Conservation (phyloP, 768 basidiomycete genomes). For the Lentinula raphanica region DNA sequence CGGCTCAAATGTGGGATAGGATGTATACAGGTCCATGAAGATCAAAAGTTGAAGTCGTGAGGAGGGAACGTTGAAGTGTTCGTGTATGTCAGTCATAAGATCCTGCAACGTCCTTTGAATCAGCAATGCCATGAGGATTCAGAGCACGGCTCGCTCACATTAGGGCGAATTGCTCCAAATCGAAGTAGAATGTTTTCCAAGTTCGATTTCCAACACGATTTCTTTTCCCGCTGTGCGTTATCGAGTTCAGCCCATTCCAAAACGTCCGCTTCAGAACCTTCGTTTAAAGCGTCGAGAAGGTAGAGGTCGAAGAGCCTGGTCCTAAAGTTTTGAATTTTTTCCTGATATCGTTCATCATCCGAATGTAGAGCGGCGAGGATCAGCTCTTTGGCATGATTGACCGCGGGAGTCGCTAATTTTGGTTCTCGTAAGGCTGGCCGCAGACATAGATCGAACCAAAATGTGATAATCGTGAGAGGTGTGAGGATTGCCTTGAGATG, state of each 20-base stretch:
- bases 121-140: not conserved
- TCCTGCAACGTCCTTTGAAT: conserved; percentile 40
- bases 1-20: conserved; percentile 45
- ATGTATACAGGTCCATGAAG: conserved; percentile 59
- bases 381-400: conserved; percentile 67
- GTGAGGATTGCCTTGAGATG: conserved; percentile 59
- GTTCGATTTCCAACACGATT: conserved; percentile 69
- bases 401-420: conserved; percentile 50
- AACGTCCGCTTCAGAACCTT: conserved; percentile 66
- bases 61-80: conserved; percentile 54
- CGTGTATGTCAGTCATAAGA: conserved; percentile 61
- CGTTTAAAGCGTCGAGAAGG: conserved; percentile 71
- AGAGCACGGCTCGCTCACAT: too few species aligned
- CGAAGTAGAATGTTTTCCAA: conserved; percentile 69
- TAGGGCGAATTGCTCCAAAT: conserved; percentile 56
- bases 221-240: conserved; percentile 52
- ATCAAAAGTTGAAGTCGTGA: conserved; percentile 67
- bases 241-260: conserved; percentile 71
- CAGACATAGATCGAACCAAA: conserved; percentile 78
- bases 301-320: conserved; percentile 69
- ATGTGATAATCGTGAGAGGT: conserved; percentile 61
- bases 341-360: conserved; percentile 36
- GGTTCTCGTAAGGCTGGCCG: conserved; percentile 76
- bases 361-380: conserved; percentile 57
- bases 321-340: conserved; percentile 60